These are phyloP conservation scores for Candida stauntonica DNA, from an alignment of 805 yeast species.

Conservation along the genomic window DNA sequence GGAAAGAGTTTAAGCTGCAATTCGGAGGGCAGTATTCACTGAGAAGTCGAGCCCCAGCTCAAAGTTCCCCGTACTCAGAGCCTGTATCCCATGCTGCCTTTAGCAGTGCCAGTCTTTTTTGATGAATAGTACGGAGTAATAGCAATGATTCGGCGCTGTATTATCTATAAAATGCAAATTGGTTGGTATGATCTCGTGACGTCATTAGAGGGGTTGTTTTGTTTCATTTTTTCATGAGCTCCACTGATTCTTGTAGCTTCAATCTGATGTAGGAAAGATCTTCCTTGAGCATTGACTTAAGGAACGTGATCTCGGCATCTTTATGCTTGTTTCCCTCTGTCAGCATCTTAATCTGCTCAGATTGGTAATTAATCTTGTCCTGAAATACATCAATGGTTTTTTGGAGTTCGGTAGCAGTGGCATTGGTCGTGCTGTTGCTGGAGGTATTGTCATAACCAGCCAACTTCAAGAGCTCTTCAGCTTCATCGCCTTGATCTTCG, in stretches of 20 bases:
- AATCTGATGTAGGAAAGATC: conserved; percentile 24
- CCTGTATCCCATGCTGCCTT: too few relatives aligned
- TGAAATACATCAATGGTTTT: conserved; percentile 6
- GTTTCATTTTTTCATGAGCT: neutral
- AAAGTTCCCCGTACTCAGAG: too few relatives aligned
- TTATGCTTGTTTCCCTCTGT: conserved; percentile 10
- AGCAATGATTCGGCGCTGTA: neutral
- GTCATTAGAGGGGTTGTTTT: neutral
- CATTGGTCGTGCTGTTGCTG: neutral
- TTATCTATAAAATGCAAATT: neutral
- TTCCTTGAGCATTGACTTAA: conserved; percentile 23
- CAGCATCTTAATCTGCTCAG: conserved; percentile 5
- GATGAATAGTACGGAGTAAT: neutral
- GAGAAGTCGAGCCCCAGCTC: too few relatives aligned
- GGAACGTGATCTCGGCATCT: conserved; percentile 21
- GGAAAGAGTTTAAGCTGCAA: too few relatives aligned
- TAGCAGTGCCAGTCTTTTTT: neutral
- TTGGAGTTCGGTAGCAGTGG: neutral
- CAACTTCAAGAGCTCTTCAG: conserved; percentile 19
- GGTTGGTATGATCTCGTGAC: neutral
- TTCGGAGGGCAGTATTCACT: too few relatives aligned
- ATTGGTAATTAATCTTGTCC: conserved; percentile 5
- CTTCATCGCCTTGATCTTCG: conserved; percentile 8
- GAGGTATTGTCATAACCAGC: conserved; percentile 16
- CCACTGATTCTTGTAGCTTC: conserved; percentile 12